Base-by-base conservation (phyloP, 2,329 filamentous ascomycete species). In the Pseudogymnoascus sp. region DNA sequence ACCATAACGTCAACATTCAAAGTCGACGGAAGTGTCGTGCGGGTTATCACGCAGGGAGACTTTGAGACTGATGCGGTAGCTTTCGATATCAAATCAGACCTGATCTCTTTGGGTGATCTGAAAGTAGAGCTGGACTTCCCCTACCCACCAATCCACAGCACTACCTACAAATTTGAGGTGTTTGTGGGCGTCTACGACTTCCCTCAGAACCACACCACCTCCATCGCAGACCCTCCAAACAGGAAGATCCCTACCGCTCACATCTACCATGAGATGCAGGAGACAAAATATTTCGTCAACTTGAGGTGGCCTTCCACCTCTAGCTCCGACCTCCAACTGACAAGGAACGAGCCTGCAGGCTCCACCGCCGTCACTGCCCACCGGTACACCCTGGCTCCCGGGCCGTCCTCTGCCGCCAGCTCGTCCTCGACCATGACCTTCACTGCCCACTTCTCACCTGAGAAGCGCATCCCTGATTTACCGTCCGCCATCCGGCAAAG, bases 101-200 rank as follows among this genome's bases (percentile, higher is more conserved):
- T 78, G 1, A 16, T 78, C 1, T 59, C 61, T 0, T 66, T 63
- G 0, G 73, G 74, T 0, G 70, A 72, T 2, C 65, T 78, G 1
- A 65, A 70, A 0, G 67, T 77, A 4, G 74, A 77, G 18, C 63
- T 79, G 12, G 77, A 78, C 62, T 78, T 76, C 58, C 75, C 76
- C 0, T 79, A 77, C 41, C 70, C 70, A 2, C 72, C 72, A 2
- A 70, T 37, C 35, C 35, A 37, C 12, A 37, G 35, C 35, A 37
- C 35, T n/a, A 6, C 70, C n/a, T 76, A 76, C 63, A 78, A 79
- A 61, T 78, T 75, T 25, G 73, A 78, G 77, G 76, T 0, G 68
- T 73, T 37, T 6, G 4, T 76, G 75, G 25, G 71, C 77, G 16
- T 75, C 74, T 16, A 72, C 74, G 0, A 60, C 68, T 4, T 74